Evolutionary conservation across 1,284 basidiomycete genomes (phyloP).

Genomic region (Cystobasidiaceae sp.): DNA sequence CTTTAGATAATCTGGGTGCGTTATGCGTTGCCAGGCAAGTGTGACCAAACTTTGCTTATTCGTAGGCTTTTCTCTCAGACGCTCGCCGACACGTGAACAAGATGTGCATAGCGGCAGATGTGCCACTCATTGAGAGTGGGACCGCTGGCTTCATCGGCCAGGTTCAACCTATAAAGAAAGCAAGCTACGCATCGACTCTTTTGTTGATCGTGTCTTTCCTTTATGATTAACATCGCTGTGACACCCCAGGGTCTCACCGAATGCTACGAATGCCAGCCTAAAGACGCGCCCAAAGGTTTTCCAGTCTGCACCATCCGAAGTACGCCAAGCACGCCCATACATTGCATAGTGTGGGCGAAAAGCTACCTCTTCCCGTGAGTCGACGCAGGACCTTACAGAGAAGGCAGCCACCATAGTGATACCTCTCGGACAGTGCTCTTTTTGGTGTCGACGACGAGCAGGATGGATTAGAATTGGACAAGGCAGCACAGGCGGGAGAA

Average conservation of each 20-base stretch:
- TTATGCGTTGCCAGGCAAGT: too few relatives aligned
- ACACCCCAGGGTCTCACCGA: conserved; percentile 68
- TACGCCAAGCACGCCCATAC: conserved; percentile 93
- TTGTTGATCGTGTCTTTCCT: too few relatives aligned
- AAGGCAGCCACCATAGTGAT: too few relatives aligned
- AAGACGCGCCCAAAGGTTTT: conserved; percentile 86
- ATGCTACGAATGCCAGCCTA: conserved; percentile 87
- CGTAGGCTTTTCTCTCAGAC: conserved; percentile 50
- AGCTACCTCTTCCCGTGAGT: conserved; percentile 89
- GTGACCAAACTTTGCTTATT: not conserved
- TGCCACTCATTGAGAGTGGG: conserved; percentile 92
- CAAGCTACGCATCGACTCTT: conserved; percentile 41
- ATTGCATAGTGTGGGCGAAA: conserved; percentile 99
- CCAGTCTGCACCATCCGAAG: conserved; percentile 98
- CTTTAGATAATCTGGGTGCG: conserved; percentile 91
- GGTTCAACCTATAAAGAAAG: conserved; percentile 55
- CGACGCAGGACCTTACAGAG: too few relatives aligned
- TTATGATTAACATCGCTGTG: not conserved
- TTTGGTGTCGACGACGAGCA: conserved; percentile 82
- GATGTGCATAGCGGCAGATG: conserved; percentile 86
- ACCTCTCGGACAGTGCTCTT: too few relatives aligned
- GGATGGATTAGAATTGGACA: conserved; percentile 68
- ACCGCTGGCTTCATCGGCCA: conserved; percentile 91
- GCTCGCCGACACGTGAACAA: conserved; percentile 91
- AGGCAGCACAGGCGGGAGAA: conserved; percentile 79